These are phyloP conservation scores for Monosporascus cannonballus DNA, from an alignment of 2,329 filamentous ascomycete species.

Conservation along the genomic window DNA sequence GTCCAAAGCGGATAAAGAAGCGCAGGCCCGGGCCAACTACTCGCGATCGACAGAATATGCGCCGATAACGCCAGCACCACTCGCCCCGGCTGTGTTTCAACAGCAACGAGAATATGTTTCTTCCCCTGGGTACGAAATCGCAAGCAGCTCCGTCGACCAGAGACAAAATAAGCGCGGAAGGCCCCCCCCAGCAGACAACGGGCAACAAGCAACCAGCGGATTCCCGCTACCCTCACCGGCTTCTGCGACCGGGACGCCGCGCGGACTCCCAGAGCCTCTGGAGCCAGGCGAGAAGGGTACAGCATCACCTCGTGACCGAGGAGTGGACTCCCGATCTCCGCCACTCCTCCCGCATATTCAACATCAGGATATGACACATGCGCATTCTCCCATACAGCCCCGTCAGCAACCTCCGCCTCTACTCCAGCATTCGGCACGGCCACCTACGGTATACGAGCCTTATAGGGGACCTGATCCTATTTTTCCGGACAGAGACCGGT, in stretches of 20 bases:
- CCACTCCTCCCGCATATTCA: conserved; percentile 19
- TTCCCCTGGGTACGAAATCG: conserved; percentile 26
- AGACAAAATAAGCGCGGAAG: conserved; percentile 19
- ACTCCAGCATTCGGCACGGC: conserved; percentile 18
- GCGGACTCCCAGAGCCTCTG: conserved; percentile 22
- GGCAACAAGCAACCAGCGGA: conserved; percentile 16
- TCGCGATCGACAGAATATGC: conserved; percentile 23
- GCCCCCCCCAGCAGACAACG: conserved; percentile 19
- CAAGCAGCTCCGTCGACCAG: conserved; percentile 18
- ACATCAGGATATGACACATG: conserved; percentile 17
- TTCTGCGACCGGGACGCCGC: conserved; percentile 23
- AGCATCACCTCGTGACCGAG: conserved; percentile 22
- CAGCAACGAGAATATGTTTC: conserved; percentile 26
- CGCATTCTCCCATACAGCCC: conserved; percentile 18
- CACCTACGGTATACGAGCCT: conserved; percentile 17
- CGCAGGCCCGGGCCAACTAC: conserved; percentile 25
- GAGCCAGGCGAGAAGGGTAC: conserved; percentile 24
- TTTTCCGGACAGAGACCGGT: conserved; percentile 26
- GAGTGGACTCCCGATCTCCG: conserved; percentile 22
- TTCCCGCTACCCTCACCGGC: conserved; percentile 24
- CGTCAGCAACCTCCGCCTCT: conserved; percentile 18
- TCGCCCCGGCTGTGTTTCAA: conserved; percentile 14
- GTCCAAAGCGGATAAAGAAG: conserved; percentile 37
- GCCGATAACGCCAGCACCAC: conserved; percentile 25
- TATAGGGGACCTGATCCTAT: conserved; percentile 24